phyloP scores from a whole-genome alignment of 164 flowering plant species.

The Hamamelis virginiana region DNA sequence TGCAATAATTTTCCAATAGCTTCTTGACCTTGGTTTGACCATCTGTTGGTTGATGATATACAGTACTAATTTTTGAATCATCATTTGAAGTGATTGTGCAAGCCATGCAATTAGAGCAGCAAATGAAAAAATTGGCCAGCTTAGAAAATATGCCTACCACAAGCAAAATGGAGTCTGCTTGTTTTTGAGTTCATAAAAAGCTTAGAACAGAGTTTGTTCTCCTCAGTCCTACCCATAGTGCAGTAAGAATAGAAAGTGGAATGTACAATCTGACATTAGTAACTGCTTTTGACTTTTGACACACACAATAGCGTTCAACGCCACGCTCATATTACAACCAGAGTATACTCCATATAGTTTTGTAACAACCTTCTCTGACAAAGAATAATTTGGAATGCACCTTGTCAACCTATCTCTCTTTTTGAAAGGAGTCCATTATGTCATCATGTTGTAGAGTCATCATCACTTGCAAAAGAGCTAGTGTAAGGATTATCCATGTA shows the following conservation, averaged over 20 bases:
- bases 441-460: neutral
- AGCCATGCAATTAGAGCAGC: no score
- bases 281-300: neutral
- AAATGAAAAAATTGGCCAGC: no score
- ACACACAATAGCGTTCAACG: neutral
- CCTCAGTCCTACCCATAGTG: no score
- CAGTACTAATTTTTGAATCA: neutral
- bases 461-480: neutral
- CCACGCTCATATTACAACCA: neutral
- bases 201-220: no score
- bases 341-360: neutral
- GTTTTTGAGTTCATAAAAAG: no score
- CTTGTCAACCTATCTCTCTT: no score
- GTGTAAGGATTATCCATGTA: neutral
- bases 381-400: neutral
- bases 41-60: neutral
- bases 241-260: neutral
- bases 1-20: neutral
- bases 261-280: neutral
- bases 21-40: neutral
- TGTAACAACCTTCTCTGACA: neutral
- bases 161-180: no score
- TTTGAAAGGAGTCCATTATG: neutral
- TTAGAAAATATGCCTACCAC: no score
- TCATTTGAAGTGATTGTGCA: neutral